These are phyloP conservation scores for Aeschynomene evenia DNA, from an alignment of 306 rosid genomes.

Conservation along the genomic window DNA sequence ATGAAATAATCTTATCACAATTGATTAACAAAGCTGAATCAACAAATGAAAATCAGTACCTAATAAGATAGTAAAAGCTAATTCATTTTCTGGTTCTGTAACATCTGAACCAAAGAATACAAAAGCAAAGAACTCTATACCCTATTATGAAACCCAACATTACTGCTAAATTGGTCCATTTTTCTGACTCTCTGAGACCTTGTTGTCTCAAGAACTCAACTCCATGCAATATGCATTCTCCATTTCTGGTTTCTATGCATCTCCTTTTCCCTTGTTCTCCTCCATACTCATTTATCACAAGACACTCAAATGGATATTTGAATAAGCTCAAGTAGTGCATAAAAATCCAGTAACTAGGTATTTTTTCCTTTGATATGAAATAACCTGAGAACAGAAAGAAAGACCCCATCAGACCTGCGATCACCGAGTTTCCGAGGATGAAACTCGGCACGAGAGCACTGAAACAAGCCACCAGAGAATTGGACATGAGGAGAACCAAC, in stretches of 20 bases:
- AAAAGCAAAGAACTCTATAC: conserved; percentile 73
- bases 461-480: conserved; percentile 89
- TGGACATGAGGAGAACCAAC: conserved; percentile 73
- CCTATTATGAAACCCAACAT: conserved; percentile 85
- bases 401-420: conserved; percentile 92
- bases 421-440: conserved; percentile 83
- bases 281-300: conserved; percentile 91
- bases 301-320: conserved; percentile 97
- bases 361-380: conserved; percentile 76
- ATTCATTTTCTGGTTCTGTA: conserved; percentile 57
- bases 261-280: conserved; percentile 60
- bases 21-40: not conserved
- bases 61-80: conserved; percentile 4
- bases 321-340: conserved; percentile 87
- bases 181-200: conserved; percentile 68
- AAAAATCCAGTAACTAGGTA: conserved; percentile 88
- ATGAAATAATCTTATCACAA: not conserved
- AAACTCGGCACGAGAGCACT: conserved; percentile 92
- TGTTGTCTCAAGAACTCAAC: conserved; percentile 65
- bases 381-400: conserved; percentile 96
- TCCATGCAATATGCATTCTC: conserved; percentile 61
- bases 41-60: conserved; percentile 24
- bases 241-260: conserved; percentile 58
- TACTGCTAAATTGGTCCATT: conserved; percentile 79
- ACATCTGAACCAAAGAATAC: conserved; percentile 81